A percentile compares a stretch with the other conserved stretches of the same genome.
These are phyloP conservation scores for Candida xyloterini DNA, from an alignment of 805 yeast genomes.

Conservation along the genomic window DNA sequence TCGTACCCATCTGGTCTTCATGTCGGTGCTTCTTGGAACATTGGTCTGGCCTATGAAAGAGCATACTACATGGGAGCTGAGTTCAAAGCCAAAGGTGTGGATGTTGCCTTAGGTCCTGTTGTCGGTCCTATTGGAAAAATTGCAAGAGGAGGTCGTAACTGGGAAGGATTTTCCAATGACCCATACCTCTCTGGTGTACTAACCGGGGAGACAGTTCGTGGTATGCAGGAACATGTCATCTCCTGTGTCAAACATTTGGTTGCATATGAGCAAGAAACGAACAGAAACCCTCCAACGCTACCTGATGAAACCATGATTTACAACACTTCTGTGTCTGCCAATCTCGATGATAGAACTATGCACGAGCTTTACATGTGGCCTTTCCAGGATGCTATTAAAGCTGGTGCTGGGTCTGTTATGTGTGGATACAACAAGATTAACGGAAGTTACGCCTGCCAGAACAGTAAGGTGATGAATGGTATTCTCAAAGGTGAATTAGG, in stretches of 20 bases:
- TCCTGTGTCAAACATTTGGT: constrained; percentile 56
- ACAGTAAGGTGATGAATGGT: constrained; percentile 51
- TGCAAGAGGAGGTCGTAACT: constrained; percentile 62
- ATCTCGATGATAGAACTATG: constrained; percentile 58
- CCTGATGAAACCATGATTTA: constrained; percentile 20
- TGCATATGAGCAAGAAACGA: constrained; percentile 63
- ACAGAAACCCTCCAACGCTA: constrained; percentile 43
- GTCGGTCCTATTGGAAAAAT: constrained; percentile 61
- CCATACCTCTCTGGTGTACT: constrained; percentile 58
- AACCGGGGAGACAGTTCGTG: constrained; percentile 51
- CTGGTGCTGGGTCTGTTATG: constrained; percentile 62
- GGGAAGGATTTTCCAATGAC: constrained; percentile 64
- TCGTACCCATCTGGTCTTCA: constrained; percentile 60
- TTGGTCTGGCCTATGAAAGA: constrained; percentile 46
- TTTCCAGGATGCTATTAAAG: constrained; percentile 57
- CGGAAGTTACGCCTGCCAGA: constrained; percentile 57
- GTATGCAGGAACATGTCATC: constrained; percentile 58
- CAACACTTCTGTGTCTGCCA: constrained; percentile 43
- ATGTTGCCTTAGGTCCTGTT: constrained; percentile 54
- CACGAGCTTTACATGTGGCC: constrained; percentile 67
- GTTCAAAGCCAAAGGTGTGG: constrained; percentile 51
- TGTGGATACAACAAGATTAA: constrained; percentile 58
- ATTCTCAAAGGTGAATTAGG: constrained; percentile 60
- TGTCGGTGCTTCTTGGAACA: constrained; percentile 56
- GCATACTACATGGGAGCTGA: constrained; percentile 60